phyloP scores from a whole-genome alignment of 2,329 filamentous ascomycete genomes.

The Lachnellula occidentalis region DNA sequence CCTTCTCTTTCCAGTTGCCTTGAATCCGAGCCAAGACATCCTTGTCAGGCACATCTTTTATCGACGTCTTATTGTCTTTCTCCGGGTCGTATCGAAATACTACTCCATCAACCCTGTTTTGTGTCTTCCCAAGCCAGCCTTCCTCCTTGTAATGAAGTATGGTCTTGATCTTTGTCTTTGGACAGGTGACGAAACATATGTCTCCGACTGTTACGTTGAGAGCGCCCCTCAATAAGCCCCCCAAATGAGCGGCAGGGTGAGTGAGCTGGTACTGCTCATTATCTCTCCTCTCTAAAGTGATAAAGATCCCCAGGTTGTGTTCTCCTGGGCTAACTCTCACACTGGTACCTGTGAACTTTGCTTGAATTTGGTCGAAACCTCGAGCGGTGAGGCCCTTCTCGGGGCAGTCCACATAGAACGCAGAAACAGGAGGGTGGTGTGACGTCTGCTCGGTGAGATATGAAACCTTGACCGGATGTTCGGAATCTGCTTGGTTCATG shows the following conservation, averaged over 20 bases:
- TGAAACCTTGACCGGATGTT: constrained; percentile 66
- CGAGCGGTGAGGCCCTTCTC: constrained; percentile 82
- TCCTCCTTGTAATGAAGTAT: constrained; percentile 93
- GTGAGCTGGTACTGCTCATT: constrained; percentile 93
- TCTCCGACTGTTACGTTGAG: constrained; percentile 88
- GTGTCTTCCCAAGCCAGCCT: constrained; percentile 85
- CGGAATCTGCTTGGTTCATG: constrained; percentile 24
- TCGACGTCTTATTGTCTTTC: constrained; percentile 71
- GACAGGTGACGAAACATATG: constrained; percentile 79
- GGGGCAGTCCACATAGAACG: constrained; percentile 89
- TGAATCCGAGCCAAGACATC: constrained; percentile 78
- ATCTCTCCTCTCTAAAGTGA: constrained; percentile 72
- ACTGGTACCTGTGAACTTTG: constrained; percentile 95
- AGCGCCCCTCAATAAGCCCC: constrained; percentile 80
- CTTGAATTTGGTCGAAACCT: constrained; percentile 93
- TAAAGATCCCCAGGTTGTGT: constrained; percentile 94
- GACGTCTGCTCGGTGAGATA: constrained; percentile 98
- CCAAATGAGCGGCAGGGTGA: constrained; percentile 88
- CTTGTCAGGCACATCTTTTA: constrained; percentile 81
- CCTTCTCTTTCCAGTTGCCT: constrained; percentile 77
- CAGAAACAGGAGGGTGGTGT: constrained; percentile 94
- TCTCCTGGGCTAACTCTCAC: constrained; percentile 86
- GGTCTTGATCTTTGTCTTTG: constrained; percentile 84
- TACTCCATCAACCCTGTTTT: constrained; percentile 87
- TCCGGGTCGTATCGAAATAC: constrained; percentile 86